A percentile compares a stretch with the other conserved stretches of the same genome.
Conservation (phyloP, 2,329 filamentous ascomycete species). For the Elsinoe necatrix region DNA sequence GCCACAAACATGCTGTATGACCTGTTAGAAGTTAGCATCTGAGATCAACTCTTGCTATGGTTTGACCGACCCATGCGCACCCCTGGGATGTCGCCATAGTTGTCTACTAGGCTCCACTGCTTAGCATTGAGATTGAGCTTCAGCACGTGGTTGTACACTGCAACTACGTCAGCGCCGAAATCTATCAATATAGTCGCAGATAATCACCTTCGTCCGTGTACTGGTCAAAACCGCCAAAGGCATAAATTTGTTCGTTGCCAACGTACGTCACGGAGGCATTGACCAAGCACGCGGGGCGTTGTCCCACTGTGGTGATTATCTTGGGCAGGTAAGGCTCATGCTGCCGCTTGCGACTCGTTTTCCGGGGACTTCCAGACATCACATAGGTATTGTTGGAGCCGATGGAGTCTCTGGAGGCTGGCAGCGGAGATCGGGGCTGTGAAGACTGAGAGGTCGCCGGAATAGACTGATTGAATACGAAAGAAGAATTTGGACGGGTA, state of each 20-base stretch:
- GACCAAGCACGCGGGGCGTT: constrained; percentile 82
- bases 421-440: constrained; percentile 11
- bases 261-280: constrained; percentile 99
- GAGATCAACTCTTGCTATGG: neutral
- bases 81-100: constrained; percentile 95
- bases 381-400: constrained; percentile 67
- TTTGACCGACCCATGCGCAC: constrained; percentile 81
- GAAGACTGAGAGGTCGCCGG: neutral
- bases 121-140: constrained; percentile 77
- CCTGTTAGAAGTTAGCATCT: constrained; percentile 43
- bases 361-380: constrained; percentile 77
- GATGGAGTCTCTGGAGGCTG: constrained; percentile 30
- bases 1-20: constrained; percentile 88
- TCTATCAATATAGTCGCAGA: neutral
- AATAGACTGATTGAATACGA: neutral
- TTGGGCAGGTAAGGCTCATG: constrained; percentile 75
- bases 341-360: constrained; percentile 47
- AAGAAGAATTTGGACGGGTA: neutral
- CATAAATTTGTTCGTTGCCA: constrained; percentile 93
- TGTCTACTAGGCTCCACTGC: constrained; percentile 93
- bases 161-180: neutral
- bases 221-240: constrained; percentile 96
- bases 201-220: constrained; percentile 78
- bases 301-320: constrained; percentile 54
- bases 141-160: constrained; percentile 93